Evolutionary conservation across 2,329 filamentous ascomycete genomes (phyloP), one percentile per base, ranked within the genome.

Genomic region (Gaeumannomyces sp.): DNA sequence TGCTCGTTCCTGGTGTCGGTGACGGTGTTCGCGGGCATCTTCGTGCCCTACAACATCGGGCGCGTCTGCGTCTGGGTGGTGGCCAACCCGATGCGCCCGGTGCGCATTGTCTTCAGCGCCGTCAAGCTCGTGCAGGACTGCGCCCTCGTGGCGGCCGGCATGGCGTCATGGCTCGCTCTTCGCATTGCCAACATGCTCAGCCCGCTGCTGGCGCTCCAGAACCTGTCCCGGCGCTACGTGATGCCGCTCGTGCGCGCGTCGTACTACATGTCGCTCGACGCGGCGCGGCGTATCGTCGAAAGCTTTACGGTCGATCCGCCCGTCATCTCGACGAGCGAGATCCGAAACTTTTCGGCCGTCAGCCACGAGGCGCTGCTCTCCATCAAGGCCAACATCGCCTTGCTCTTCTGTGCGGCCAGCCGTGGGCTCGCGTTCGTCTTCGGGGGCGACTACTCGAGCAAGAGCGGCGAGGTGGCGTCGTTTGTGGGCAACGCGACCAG

Each of bases 41-140:
- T 95, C 79, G 78, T 97, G 63, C 95, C 95, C 0, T 99, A 98
- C 77, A 89, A 97, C 64, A 88, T 93, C 72, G 95, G 95, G 19
- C 93, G 96, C 69, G 80, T 96, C 31, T 87, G 91, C 5, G 82
- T 98, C 59, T 88, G 94, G 73, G 80, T 93, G 62, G 74, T 94
- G 29, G 92, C 91, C 16, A 92, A 93, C 69, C 94, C 94, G 2
- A 79, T 92, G 73, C 84, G 92, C 19, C 87, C 94, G 4, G 79
- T 96, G 28, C 86, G 87, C 61, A 81, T 93, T 57, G 73, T 93
- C 13, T 91, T 93, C 59, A 85, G 87, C 64, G 74, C 88, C 57
- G 90, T 90, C n/a, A 93, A 93, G 71, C 81, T 96, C 59, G 75
- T 93, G 35, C 89, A 96, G 67, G 94, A 98, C 72, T 77, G 86